Conservation (phyloP, 1,139 yeast species). For the Candida neerlandica region DNA sequence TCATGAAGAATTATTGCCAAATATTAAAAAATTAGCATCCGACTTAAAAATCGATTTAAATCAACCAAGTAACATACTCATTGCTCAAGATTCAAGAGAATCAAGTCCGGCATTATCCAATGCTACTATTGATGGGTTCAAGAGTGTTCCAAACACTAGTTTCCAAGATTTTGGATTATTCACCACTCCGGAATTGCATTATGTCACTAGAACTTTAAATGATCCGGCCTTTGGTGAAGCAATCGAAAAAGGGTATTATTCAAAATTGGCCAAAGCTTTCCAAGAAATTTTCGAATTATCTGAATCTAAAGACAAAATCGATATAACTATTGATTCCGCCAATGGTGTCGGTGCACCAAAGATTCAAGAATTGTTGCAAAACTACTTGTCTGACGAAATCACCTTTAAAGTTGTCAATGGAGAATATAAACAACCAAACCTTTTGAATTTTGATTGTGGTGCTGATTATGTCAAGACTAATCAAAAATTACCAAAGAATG, state of each 20-base stretch:
- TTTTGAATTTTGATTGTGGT: slow-evolving; percentile 81
- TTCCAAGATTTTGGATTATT: slow-evolving; percentile 65
- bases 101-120: slow-evolving; percentile 70
- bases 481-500: slow-evolving; percentile 73
- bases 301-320: slow-evolving; percentile 30
- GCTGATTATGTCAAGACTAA: slow-evolving; percentile 94
- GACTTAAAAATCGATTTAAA: slow-evolving; percentile 44
- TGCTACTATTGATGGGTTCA: slow-evolving; percentile 71
- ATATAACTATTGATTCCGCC: slow-evolving; percentile 79
- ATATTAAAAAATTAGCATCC: slow-evolving; percentile 28
- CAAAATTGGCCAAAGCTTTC: slow-evolving; percentile 53
- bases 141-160: slow-evolving; percentile 46
- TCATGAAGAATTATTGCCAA: slow-evolving; percentile 36
- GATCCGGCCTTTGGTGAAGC: slow-evolving; percentile 58
- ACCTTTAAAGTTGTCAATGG: slow-evolving; percentile 59
- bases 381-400: slow-evolving; percentile 44
- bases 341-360: slow-evolving; percentile 96
- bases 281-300: slow-evolving; percentile 31
- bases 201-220: slow-evolving; percentile 73
- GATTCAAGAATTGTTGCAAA: slow-evolving; percentile 49
- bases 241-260: slow-evolving; percentile 60
- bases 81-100: slow-evolving; percentile 76
- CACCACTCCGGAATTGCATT: slow-evolving; percentile 96
- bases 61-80: slow-evolving; percentile 42
- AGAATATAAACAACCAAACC: slow-evolving; percentile 53